A percentile compares a stretch with the other conserved stretches of the same genome.
These are phyloP conservation scores for Capsicum chinense DNA, from an alignment of 257 asterid genomes.

Conservation along the genomic window DNA sequence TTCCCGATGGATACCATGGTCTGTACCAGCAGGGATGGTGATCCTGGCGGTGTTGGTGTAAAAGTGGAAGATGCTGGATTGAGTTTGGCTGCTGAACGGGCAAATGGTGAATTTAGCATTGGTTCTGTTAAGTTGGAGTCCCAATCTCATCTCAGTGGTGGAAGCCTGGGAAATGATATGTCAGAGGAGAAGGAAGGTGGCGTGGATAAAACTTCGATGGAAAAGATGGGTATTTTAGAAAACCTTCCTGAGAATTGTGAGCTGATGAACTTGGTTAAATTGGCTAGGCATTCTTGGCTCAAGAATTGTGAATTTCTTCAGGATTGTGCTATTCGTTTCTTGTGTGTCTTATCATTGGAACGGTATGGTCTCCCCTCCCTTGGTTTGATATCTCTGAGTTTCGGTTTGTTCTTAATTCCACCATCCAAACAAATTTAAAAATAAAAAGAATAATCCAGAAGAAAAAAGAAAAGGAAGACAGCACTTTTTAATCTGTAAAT, in stretches of 20 bases:
- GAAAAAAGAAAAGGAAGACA: constrained; percentile 6
- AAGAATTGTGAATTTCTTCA: constrained; percentile 91
- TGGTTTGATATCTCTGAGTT: constrained; percentile 17
- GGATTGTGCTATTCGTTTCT: constrained; percentile 97
- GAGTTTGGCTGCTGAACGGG: constrained; percentile 39
- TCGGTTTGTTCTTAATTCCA: background rate
- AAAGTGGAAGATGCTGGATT: constrained; percentile 55
- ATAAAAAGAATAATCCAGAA: background rate
- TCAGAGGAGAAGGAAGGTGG: constrained; percentile 40
- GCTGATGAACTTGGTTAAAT: constrained; percentile 72
- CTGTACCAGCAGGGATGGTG: constrained; percentile 44
- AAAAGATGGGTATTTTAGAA: constrained; percentile 52
- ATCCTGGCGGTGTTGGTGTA: constrained; percentile 38
- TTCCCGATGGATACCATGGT: constrained; percentile 34
- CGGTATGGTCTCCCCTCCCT: constrained; percentile 62
- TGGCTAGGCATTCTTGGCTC: constrained; percentile 90
- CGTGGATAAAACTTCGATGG: constrained; percentile 56
- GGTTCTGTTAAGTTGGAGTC: constrained; percentile 57
- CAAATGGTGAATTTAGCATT: constrained; percentile 57
- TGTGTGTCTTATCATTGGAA: constrained; percentile 92
- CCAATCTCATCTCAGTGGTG: constrained; percentile 50
- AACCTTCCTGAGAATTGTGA: constrained; percentile 66
- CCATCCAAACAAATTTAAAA: background rate
- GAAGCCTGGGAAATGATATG: constrained; percentile 39
- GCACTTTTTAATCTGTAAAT: background rate